Evolutionary conservation across 768 basidiomycete species (phyloP), one percentile per base, ranked within the genome.

Genomic region (Hygrophorus pudorinus): DNA sequence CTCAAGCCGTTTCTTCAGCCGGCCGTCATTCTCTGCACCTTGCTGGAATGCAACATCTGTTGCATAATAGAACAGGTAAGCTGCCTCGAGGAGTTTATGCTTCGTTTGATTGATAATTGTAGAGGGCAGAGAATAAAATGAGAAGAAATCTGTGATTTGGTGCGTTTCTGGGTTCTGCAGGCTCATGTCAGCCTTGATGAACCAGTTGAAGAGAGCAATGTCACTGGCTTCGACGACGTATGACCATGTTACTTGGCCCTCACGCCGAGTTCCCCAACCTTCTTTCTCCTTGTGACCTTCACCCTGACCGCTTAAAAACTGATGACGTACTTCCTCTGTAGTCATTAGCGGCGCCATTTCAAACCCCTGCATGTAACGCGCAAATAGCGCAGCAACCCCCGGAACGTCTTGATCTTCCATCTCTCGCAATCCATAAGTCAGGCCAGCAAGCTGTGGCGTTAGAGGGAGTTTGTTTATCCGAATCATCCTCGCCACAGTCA

Each of bases 21-120:
- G 65, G 18, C 67, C 75, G 35, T 76, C 74, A n/a, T 73, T 72
- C 42, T 87, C 79, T 27, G 75, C 71, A 6, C 66, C 75, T 14
- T 73, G 68, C 41, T 72, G 59, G 50, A 90, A 81, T 2, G 80
- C 85, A 4, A 68, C 71, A 41, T 85, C 82, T 5, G 85, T 83
- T 14, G 90, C 96, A 56, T 98, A 98, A 65, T 97, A 98, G 63
- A 78, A 98, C 17, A 97, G 71, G 64, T 98, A 99, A 9, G 90
- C 94, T 0, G 93, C 94, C 52, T 99, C 82, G 32, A 99, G 75
- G 21, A 78, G 55, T 14, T 73, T 70, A 57, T 91, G 65, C 51
- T 81, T 85, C n/a, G 70, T 49, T 52, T 78, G 79, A 42, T 78
- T 74, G 58, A 98, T 89, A 48, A 98, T 80, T 1, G 90, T 86